Evolutionary conservation across 2,329 filamentous ascomycete species (phyloP), one percentile per base, ranked within the genome.

Genomic region (Samsoniella hepiali): DNA sequence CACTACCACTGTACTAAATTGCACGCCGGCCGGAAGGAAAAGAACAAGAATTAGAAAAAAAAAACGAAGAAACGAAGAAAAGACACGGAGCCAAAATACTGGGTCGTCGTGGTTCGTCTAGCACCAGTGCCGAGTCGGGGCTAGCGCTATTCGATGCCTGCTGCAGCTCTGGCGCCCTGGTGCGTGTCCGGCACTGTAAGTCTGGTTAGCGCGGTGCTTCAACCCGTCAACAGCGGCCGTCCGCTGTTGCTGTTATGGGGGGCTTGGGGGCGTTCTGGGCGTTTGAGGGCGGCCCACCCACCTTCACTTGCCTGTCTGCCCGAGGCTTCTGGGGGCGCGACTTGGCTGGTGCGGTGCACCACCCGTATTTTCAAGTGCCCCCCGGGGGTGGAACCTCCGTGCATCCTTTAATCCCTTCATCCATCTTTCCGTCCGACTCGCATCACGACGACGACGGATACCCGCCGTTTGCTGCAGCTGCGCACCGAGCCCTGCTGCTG

Each of bases 311-410:
- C 13, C 38, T 11, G 36, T 10, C 36, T 31, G 45, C 45, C 27
- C 45, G 45, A 31, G 36, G 55, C 53, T 55, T 40, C 34, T 17
- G 27, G 38, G 47, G 31, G 57, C 45, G 58, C 58, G 49, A 54
- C 38, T 32, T 53, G 59, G 51, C 44, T 62, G 44, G 51, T 50
- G 51, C 53, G 60, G 47, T 51, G 58, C 49, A 54, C 58, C 22
- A 22, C 22, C 22, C 47, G 45, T 40, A 59, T 45, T 61, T 53
- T 61, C 32, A 61, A 42, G 45, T 36, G 22, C 47, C 57, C 58
- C 49, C 58, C 60, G 60, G 60, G 60, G 60, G 60, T 62, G 60
- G 60, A 49, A 62, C 60, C 60, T 32, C 38, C 44, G 51, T 50
- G 45, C 51, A 62, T 49, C 60, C 60, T 56, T 45, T 56, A 50